phyloP scores from a whole-genome alignment of 352 stramenopile species.

The Blastocystis sp. region DNA sequence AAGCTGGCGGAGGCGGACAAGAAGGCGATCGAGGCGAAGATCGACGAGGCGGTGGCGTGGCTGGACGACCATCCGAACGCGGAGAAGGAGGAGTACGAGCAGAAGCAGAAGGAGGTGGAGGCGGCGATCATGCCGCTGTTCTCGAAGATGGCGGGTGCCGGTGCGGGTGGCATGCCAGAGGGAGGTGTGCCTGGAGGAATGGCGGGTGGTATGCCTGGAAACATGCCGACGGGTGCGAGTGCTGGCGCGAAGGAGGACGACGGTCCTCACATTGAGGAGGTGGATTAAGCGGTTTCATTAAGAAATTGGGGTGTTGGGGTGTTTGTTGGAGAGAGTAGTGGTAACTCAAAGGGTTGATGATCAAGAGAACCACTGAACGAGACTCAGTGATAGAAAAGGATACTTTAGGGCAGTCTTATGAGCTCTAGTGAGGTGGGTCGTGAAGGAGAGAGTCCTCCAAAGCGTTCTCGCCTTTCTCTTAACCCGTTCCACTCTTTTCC shows the following conservation, averaged over 20 bases:
- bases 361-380: too few species aligned
- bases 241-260: too few species aligned
- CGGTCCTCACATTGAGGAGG: too few species aligned
- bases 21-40: conserved; percentile 86
- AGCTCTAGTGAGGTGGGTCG: too few species aligned
- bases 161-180: conserved; percentile 76
- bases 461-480: too few species aligned
- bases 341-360: too few species aligned
- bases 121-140: conserved; percentile 79
- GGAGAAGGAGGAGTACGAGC: conserved; percentile 95
- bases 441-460: too few species aligned
- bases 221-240: conserved; percentile 75
- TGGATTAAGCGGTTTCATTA: conserved; percentile 78
- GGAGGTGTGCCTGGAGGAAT: conserved; percentile 79
- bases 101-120: conserved; percentile 98
- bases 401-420: too few species aligned
- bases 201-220: conserved; percentile 79
- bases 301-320: too few species aligned
- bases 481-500: too few species aligned
- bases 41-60: conserved; percentile 98
- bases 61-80: conserved; percentile 96
- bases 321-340: too few species aligned
- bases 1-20: conserved; percentile 94
- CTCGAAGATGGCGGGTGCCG: conserved; percentile 78
- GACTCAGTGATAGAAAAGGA: too few species aligned